phyloP scores from a whole-genome alignment of 1,284 basidiomycete species.

The Pseudozyma pruni region DNA sequence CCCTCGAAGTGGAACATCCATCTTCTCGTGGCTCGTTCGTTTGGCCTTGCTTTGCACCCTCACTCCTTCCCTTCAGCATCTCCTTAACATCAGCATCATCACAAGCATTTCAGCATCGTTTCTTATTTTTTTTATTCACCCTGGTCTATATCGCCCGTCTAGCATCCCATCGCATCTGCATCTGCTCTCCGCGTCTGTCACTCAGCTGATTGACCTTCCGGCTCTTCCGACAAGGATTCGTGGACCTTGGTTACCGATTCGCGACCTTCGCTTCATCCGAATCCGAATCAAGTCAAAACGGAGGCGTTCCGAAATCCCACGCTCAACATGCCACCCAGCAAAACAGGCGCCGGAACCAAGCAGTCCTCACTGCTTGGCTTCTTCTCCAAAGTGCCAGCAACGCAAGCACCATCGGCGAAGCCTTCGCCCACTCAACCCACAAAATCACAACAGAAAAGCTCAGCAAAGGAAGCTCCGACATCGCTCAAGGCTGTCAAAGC shows the following conservation, averaged over 20 bases:
- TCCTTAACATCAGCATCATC: not conserved
- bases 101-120: not conserved
- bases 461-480: constrained; percentile 8
- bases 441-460: constrained; percentile 7
- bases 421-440: constrained; percentile 9
- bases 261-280: not conserved
- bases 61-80: not conserved
- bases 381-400: constrained; percentile 44
- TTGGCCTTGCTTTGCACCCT: not conserved
- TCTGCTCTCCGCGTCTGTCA: too few species aligned
- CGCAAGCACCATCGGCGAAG: constrained; percentile 16
- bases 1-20: not conserved
- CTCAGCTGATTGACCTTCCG: too few species aligned
- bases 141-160: not conserved
- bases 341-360: constrained; percentile 24
- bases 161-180: not conserved
- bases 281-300: constrained; percentile 4
- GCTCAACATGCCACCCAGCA: constrained; percentile 19
- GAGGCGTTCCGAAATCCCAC: constrained; percentile 8
- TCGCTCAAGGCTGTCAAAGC: constrained; percentile 8
- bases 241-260: too few species aligned
- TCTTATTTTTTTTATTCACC: not conserved
- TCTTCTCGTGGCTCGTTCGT: not conserved
- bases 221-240: too few species aligned
- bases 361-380: constrained; percentile 56